phyloP scores from a whole-genome alignment of 495 filamentous ascomycete species.

The Ascodesmis nigricans region DNA sequence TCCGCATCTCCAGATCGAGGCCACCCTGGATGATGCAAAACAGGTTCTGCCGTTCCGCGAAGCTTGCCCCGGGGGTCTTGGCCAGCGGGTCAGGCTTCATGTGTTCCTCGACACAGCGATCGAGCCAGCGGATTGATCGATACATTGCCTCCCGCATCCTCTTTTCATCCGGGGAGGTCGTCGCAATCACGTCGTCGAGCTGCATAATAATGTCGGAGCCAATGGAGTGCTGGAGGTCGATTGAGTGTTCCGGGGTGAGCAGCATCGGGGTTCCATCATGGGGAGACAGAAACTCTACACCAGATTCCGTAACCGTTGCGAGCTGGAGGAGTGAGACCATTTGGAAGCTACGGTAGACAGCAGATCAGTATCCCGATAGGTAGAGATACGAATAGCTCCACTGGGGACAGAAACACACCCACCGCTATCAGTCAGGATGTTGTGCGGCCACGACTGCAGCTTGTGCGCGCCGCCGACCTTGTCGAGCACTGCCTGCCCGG shows the following conservation, averaged over 20 bases:
- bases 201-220: slow-evolving; percentile 99
- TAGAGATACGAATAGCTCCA: neutral
- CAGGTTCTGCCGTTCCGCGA: slow-evolving; percentile 50
- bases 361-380: neutral
- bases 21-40: slow-evolving; percentile 98
- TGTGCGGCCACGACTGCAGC: slow-evolving; percentile 83
- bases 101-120: slow-evolving; percentile 86
- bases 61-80: slow-evolving; percentile 17
- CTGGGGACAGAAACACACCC: slow-evolving; percentile 38
- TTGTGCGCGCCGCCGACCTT: slow-evolving; percentile 79
- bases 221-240: slow-evolving; percentile 86
- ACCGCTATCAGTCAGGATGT: slow-evolving; percentile 86
- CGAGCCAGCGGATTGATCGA: slow-evolving; percentile 92
- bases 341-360: slow-evolving; percentile 93
- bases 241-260: slow-evolving; percentile 91
- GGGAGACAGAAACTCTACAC: slow-evolving; percentile 79
- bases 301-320: slow-evolving; percentile 83
- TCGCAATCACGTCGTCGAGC: slow-evolving; percentile 89
- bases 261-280: slow-evolving; percentile 96
- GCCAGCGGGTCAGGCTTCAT: slow-evolving; percentile 36
- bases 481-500: slow-evolving; percentile 71
- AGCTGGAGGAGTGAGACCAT: slow-evolving; percentile 95
- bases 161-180: slow-evolving; percentile 66
- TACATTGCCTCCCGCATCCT: slow-evolving; percentile 91
- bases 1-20: slow-evolving; percentile 69